Base-by-base conservation (phyloP, 192 early-diverging fungal genomes). In the Dimargaris xerosporica region DNA sequence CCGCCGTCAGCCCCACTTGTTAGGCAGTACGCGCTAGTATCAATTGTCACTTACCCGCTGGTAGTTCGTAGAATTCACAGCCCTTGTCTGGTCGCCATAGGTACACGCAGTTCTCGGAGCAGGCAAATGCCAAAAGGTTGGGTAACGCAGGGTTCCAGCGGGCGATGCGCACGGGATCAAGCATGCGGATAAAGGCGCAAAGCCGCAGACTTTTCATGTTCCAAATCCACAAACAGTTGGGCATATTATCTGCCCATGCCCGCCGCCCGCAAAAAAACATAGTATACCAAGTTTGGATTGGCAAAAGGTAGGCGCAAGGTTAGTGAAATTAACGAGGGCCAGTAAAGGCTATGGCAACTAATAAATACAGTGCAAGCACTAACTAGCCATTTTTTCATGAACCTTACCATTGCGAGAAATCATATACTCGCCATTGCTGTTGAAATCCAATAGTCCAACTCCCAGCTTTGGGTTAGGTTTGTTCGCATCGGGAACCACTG, bases 391-490 rank as follows among this genome's bases (percentile, higher is more conserved):
- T 25, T 12, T 53, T 19, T 19, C 2, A n/a, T 25, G 10, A 53
- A 6, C 19, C 60, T 41, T 85, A 90, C 90, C 90, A 66, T 91
- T 86, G 31, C 77, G 65, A 3, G 82, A 80, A 5, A 71, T 78
- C 9, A 91, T 54, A 44, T 80, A 73, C 0, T 71, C 61, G 2
- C 85, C 85, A 54, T 79, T 75, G 52, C 69, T 64, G 66, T 79
- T 85, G 65, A 90, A 91, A 50, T 80, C 71, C 64, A 78, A 79
- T 30, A 78, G 45, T 0, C 85, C 80, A 7, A 94, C 75, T 17
- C 90, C 90, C 3, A 83, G 65, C 63, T 83, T 84, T 3, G 90
- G 82, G 67, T 87, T 83, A 12, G 82, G 77, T 54, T 87, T 85
- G 30, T 82, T 82, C 26, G 74, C 75, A 48, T 91, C 89, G 23